Evolutionary conservation across 208 protist species (phyloP).

Genomic region (Strigomonas galati): DNA sequence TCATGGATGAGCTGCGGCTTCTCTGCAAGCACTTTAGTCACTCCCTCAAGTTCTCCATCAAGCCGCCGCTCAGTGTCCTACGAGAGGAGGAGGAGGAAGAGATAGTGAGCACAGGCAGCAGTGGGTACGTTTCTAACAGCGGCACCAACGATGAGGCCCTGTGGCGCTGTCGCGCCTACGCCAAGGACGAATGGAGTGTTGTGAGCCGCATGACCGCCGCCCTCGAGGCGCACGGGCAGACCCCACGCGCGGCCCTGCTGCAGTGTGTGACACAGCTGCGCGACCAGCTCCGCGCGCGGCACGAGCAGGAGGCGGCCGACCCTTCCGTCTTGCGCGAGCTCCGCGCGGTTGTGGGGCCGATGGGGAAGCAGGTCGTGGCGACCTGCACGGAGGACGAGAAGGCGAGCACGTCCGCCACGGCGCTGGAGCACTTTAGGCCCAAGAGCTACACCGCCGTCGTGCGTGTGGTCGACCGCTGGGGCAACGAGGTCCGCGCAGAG

Average conservation of each 20-base stretch:
- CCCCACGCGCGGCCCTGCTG: constrained; percentile 56
- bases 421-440: no score
- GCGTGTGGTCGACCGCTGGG: no score
- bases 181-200: constrained; percentile 80
- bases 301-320: constrained; percentile 14
- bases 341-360: constrained; percentile 29
- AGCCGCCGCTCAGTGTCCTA: constrained; percentile 28
- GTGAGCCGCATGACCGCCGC: constrained; percentile 42
- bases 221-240: constrained; percentile 37
- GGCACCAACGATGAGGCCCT: neutral
- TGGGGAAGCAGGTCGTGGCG: constrained; percentile 24
- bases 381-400: constrained; percentile 14
- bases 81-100: neutral
- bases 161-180: constrained; percentile 81
- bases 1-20: constrained; percentile 69
- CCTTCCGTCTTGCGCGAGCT: constrained; percentile 47
- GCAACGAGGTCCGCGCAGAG: no score
- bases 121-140: neutral
- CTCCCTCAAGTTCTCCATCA: constrained; percentile 79
- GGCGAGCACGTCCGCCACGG: neutral
- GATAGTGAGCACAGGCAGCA: no score
- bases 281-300: constrained; percentile 40
- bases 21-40: constrained; percentile 74
- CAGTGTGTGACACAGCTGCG: constrained; percentile 58
- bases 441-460: no score